A percentile compares a stretch with the other conserved stretches of the same genome.
Conservation (phyloP, 1,139 yeast species). For the Geotrichum siamense region DNA sequence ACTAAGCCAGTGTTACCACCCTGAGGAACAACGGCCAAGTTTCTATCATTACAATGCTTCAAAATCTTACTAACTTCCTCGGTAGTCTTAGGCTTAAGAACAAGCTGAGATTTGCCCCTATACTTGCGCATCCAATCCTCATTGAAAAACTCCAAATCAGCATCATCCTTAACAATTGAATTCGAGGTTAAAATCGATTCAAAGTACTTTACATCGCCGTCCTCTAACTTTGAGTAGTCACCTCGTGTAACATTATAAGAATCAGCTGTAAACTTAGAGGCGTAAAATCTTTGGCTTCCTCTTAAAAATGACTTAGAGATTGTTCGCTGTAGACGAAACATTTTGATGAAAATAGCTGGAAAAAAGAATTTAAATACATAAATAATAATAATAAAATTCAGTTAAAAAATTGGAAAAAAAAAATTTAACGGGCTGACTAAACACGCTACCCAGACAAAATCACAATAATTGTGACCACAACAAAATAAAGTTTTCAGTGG, state of each 20-base stretch:
- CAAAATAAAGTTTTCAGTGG: too few relatives aligned
- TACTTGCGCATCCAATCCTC: constrained; percentile 98
- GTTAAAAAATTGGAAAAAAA: too few relatives aligned
- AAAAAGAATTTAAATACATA: background rate
- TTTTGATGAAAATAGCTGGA: too few relatives aligned
- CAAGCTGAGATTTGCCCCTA: constrained; percentile 74
- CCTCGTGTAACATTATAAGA: constrained; percentile 6
- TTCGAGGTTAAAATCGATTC: constrained; percentile 46
- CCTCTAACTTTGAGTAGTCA: constrained; percentile 36
- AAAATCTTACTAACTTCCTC: constrained; percentile 72
- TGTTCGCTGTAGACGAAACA: background rate
- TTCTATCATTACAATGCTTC: constrained; percentile 71
- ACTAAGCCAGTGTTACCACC: constrained; percentile 97
- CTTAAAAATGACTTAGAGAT: background rate
- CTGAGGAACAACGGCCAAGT: constrained; percentile 87
- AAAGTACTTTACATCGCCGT: constrained; percentile 57
- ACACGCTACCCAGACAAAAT: too few relatives aligned
- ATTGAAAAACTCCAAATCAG: constrained; percentile 56
- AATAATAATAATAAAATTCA: too few relatives aligned
- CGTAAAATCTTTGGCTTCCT: background rate
- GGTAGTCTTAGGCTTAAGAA: constrained; percentile 76
- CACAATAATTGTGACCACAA: too few relatives aligned
- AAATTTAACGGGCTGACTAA: too few relatives aligned
- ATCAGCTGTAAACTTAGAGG: constrained; percentile 5
- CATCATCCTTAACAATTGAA: constrained; percentile 46